Evolutionary conservation across 257 asterid genomes (phyloP).

Genomic region (Sherardia arvensis): DNA sequence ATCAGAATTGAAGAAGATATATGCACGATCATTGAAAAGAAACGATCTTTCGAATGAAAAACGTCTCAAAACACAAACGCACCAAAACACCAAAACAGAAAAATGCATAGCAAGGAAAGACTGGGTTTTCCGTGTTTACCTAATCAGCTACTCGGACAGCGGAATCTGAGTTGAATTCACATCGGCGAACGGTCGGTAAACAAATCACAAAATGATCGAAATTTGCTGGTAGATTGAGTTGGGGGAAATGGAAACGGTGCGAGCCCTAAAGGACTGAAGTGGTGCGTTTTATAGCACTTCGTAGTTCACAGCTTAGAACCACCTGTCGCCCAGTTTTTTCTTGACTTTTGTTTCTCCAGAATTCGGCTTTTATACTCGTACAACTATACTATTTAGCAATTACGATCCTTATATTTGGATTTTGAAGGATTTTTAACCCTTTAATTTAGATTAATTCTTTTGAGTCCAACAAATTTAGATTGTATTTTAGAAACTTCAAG

Average conservation of each 20-base stretch:
- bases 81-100: not conserved
- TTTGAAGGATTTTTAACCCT: too few relatives aligned
- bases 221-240: not conserved
- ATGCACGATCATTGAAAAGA: not conserved
- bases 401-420: not conserved
- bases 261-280: conserved; percentile 5
- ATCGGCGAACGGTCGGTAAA: not conserved
- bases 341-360: not conserved
- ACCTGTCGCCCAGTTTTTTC: not conserved
- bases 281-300: not conserved
- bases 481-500: too few relatives aligned
- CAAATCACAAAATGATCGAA: not conserved
- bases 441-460: too few relatives aligned
- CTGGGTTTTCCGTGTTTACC: conserved; percentile 4
- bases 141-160: not conserved
- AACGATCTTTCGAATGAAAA: not conserved
- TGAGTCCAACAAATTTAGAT: too few relatives aligned
- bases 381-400: not conserved
- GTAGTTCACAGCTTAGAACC: not conserved
- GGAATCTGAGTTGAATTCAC: conserved; percentile 1
- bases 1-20: not conserved
- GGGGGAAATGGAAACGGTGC: not conserved
- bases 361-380: too few relatives aligned
- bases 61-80: not conserved
- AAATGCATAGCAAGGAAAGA: not conserved